These are phyloP conservation scores for Boletus pseudo-olivaceus DNA, from an alignment of 768 basidiomycete species.

Conservation along the genomic window DNA sequence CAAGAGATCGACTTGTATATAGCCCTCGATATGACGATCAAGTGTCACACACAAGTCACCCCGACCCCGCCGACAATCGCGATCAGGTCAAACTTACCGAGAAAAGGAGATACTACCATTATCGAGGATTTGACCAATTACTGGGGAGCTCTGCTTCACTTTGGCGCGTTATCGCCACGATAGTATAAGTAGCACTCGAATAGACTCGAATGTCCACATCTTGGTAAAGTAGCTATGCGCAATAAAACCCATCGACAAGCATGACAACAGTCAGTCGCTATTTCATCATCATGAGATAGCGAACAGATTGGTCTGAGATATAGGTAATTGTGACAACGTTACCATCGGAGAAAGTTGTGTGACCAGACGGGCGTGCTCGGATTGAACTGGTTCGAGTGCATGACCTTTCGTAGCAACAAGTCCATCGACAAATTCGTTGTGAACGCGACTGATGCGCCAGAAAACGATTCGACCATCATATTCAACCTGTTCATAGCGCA, in stretches of 20 bases:
- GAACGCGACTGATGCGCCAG: too few relatives aligned
- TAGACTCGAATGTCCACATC: background rate
- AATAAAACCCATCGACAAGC: background rate
- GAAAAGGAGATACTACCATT: background rate
- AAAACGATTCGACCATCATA: too few relatives aligned
- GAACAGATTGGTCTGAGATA: constrained; percentile 1
- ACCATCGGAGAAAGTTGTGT: background rate
- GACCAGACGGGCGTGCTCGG: background rate
- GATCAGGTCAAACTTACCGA: background rate
- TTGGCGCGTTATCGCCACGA: background rate
- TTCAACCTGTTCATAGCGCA: background rate
- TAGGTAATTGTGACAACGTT: background rate
- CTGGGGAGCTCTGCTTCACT: background rate
- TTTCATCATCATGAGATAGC: background rate
- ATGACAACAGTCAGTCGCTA: background rate
- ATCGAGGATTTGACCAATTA: background rate
- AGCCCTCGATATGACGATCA: background rate
- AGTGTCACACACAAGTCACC: background rate
- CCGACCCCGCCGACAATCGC: background rate
- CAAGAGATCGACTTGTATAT: too few relatives aligned
- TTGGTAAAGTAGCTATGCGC: background rate
- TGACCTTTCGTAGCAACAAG: background rate
- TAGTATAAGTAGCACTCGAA: background rate
- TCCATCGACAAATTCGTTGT: too few relatives aligned
- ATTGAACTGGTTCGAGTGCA: background rate